Base-by-base conservation (phyloP, 805 yeast species). In the Candida taoyuanica region DNA sequence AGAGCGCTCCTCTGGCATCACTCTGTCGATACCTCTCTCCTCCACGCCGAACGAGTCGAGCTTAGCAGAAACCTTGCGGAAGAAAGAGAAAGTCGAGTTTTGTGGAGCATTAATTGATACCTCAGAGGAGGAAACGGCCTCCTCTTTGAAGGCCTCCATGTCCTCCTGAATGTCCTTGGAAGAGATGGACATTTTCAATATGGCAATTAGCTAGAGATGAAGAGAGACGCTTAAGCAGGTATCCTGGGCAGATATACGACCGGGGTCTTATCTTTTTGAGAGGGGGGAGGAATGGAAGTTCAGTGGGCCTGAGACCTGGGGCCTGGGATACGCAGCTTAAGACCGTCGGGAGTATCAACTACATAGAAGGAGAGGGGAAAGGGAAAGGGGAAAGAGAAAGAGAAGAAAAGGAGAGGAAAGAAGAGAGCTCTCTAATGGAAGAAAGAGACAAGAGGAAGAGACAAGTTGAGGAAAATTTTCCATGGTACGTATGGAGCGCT, bases 11-110 rank as follows among this genome's bases (percentile, higher is more conserved):
- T 76, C 67, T 1, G 93, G 83, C 27, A 71, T 61, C 15, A 83
- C 76, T 40, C 95, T 67, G 44, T 84, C 87, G 31, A 87, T 80
- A 39, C 96, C 96, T 44, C 87, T 69, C 3, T 78, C 63, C 57
- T 87, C 96, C 2, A 85, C 85, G 44, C 89, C 74, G 44, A 70
- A 51, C 1, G 71, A 52, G 47, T 81, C 87, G 3, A 81, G 48
- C 45, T 59, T 64, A 5, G 52, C 45, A 4, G 75, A 78, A 46
- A 68, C 58, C 36, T 45, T 50, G 16, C 40, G 46, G 15, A 52
- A 34, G 21, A 43, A 19, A 8, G 17, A 7, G 23, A 29, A 42
- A 42, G 43, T 18, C 19, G 33, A 46, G 45, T 17, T 34, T 42
- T 29, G 41, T 29, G 25, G 4, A 23, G 30, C 40, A 23, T 31